Base-by-base conservation (phyloP, 768 basidiomycete species). In the Rhizopogon salebrosus region DNA sequence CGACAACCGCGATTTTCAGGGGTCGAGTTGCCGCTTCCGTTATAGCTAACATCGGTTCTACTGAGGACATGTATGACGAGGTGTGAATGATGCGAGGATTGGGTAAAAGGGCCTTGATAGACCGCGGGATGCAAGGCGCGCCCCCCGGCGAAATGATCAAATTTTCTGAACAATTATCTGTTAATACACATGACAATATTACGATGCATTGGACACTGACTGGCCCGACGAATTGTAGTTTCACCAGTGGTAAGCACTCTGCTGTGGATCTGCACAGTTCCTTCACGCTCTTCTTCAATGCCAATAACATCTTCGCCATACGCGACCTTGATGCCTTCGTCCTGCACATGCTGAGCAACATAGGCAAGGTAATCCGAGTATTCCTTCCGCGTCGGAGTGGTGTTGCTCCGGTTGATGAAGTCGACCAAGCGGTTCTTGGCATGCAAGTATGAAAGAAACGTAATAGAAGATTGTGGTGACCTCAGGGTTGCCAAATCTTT, bases 401-500 rank as follows among this genome's bases (percentile, higher is more conserved):
- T 77, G 13, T 74, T 76, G 2, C 75, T 75, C 27, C 75, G 73
- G 60, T 82, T 80, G 59, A 81, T 80, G 69, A 80, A 82, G 34
- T 72, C 64, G 24, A 76, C 55, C 35, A 82, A 70, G 41, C 80
- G 75, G 43, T 70, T 71, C 52, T 80, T 72, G 46, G 71, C 72
- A 53, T 80, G 75, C 49, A 82, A 68, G 61, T 81, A 82, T 16
- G 75, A 67, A 41, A 80, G 57, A 68, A 80, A 82, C n/a, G 76
- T 75, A 53, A 78, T 71, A 13, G 75, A 72, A 11, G 78, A 80
- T 50, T 72, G 67, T 14, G 80, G 79, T 45, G 72, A 75, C 24
- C 80, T 70, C 20, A 81, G 65, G 1, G 79, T 80, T 5, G 78
- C 80, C 6, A 81, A 69, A 60, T 81, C 80, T 61, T 81, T 76